These are phyloP conservation scores for Geotrichum aggregatum DNA, from an alignment of 1,139 yeast species.

Conservation along the genomic window DNA sequence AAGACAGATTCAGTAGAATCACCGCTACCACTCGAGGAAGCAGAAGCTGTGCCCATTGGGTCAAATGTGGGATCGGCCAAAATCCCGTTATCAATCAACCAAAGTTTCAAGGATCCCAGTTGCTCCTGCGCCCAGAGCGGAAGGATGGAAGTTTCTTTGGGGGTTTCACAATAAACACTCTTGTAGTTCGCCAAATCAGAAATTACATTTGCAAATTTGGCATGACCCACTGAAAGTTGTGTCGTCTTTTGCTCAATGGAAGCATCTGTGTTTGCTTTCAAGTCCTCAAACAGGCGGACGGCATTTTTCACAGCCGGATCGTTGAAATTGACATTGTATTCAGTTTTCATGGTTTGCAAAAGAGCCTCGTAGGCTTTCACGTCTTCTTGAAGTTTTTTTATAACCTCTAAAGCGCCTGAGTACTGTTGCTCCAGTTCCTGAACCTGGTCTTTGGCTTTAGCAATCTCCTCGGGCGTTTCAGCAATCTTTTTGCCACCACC, in stretches of 20 bases:
- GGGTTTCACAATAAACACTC: neutral
- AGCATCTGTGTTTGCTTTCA: slow-evolving; percentile 22
- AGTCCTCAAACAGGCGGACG: slow-evolving; percentile 52
- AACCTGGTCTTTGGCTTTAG: slow-evolving; percentile 30
- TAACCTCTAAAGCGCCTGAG: slow-evolving; percentile 36
- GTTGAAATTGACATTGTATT: slow-evolving; percentile 85
- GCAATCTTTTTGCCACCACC: neutral
- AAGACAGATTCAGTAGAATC: slow-evolving; percentile 23
- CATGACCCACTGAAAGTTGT: neutral
- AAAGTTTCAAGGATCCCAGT: slow-evolving; percentile 16
- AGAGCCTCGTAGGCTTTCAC: slow-evolving; percentile 43
- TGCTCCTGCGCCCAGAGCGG: slow-evolving; percentile 3
- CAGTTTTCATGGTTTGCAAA: slow-evolving; percentile 47
- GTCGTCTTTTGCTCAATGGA: neutral
- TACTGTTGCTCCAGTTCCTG: slow-evolving; percentile 31
- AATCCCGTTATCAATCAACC: slow-evolving; percentile 31
- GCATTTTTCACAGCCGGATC: slow-evolving; percentile 82
- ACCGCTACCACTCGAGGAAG: slow-evolving; percentile 9
- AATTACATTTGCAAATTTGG: neutral
- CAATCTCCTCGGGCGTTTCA: slow-evolving; percentile 22
- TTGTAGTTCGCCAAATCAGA: neutral
- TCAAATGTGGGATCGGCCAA: slow-evolving; percentile 23
- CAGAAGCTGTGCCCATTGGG: neutral
- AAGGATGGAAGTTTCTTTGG: neutral
- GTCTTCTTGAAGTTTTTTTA: slow-evolving; percentile 14